A percentile compares a stretch with the other conserved stretches of the same genome.
These are phyloP conservation scores for Umbelopsis sp. DNA, from an alignment of 192 early-diverging fungal species.

Conservation along the genomic window DNA sequence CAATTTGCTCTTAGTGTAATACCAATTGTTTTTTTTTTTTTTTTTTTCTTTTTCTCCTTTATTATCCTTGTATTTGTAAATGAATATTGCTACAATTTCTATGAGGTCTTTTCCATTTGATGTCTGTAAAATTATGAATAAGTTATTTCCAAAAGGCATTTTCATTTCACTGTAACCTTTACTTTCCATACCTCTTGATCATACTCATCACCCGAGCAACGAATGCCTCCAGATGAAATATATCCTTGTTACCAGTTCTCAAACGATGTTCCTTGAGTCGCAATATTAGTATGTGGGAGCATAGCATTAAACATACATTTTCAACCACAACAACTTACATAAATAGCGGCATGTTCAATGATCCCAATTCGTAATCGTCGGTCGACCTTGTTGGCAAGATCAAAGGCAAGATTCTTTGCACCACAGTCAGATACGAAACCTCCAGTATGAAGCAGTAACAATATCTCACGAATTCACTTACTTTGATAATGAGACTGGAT, in stretches of 20 bases:
- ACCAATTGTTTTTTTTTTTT: neutral
- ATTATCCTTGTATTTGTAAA: neutral
- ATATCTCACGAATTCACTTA: constrained; percentile 8
- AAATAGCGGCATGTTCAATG: constrained; percentile 78
- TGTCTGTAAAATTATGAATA: neutral
- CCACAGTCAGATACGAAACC: neutral
- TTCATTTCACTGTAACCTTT: neutral
- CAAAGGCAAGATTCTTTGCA: constrained; percentile 65
- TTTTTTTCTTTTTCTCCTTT: neutral
- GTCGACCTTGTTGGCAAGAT: constrained; percentile 71
- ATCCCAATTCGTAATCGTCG: constrained; percentile 68
- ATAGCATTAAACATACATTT: too few relatives aligned
- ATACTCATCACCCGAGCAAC: constrained; percentile 89
- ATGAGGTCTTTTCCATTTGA: constrained; percentile 8
- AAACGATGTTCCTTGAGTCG: constrained; percentile 75
- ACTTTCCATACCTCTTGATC: constrained; percentile 70
- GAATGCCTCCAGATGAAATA: constrained; percentile 96
- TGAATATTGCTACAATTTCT: constrained; percentile 1
- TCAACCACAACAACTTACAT: constrained; percentile 38
- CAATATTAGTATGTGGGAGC: constrained; percentile 28
- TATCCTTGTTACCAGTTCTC: constrained; percentile 83
- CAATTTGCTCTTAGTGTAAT: constrained; percentile 12
- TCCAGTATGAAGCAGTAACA: neutral
- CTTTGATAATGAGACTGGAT: constrained; percentile 78
- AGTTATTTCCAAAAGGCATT: neutral